Base-by-base conservation (phyloP, 139 green algal species). In the Diplosphaera chodatii region DNA sequence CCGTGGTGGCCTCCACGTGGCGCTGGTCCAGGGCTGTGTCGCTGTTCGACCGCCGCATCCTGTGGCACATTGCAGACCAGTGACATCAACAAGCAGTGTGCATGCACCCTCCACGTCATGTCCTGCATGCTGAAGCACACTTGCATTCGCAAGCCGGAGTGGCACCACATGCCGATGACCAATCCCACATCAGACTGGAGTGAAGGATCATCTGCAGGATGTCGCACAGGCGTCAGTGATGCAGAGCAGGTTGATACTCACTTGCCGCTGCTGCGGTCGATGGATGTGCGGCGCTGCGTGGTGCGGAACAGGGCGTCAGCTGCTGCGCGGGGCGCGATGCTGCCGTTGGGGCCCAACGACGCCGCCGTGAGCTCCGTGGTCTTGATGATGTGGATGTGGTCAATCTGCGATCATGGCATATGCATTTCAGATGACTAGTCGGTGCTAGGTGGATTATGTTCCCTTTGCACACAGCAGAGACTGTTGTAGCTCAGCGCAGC, bases 341-440 rank as follows among this genome's bases (percentile, higher is more conserved):
- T 56, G 56, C 29, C 48, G 25, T 59, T 18, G 48, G 48, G 16
- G 3, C 48, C 48, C 48, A 59, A 18, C 28, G 64, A 28, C 31
- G 30, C 48, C 29, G 48, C 37, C 28, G 25, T 72, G 70, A 96
- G 85, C 80, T 97, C 92, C 23, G 65, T 62, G 64, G 84, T 88
- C 81, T 98, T 98, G 59, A 86, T 63, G 29, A 77, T 74, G 81
- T 98, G 88, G 55, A 98, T 91, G 75, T 84, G 79, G 33, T 94
- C 80, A 3, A 98, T 70, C 77, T 88, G 81, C 68, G 71, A 13
- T n/a, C 48, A 59, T 23, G 13, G 48, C 13, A n/a, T n/a, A n/a
- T n/a, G n/a, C n/a, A n/a, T n/a, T n/a, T n/a, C n/a, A n/a, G n/a
- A n/a, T n/a, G n/a, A n/a, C n/a, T n/a, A n/a, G n/a, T n/a, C n/a